Percentiles rank a stretch among this genome's conserved stretches.
These are phyloP conservation scores for Aciculosporium take DNA, from an alignment of 2,329 filamentous ascomycete genomes.

Conservation along the genomic window DNA sequence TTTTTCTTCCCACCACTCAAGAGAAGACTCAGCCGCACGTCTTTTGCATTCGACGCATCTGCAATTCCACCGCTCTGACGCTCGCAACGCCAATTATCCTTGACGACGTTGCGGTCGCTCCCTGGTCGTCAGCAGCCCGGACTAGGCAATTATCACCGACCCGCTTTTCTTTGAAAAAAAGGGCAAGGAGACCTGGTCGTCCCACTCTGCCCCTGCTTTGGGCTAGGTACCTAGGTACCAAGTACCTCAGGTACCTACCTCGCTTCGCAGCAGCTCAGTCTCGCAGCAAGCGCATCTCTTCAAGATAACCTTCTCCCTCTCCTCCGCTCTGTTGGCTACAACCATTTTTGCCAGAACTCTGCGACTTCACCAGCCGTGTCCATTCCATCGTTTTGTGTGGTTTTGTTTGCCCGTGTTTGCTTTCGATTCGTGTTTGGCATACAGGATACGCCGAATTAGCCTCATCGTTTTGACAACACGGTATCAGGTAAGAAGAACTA, in stretches of 20 bases:
- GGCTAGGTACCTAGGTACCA: slow-evolving; percentile 1
- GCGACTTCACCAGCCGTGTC: slow-evolving; percentile 1
- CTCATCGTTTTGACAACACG: neutral
- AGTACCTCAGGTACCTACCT: slow-evolving; percentile 1
- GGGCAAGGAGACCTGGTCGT: slow-evolving; percentile 4
- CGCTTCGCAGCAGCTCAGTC: neutral
- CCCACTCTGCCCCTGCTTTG: slow-evolving; percentile 1
- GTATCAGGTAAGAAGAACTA: slow-evolving; percentile 3
- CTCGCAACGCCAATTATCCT: neutral
- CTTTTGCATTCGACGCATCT: neutral
- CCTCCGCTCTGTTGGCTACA: neutral
- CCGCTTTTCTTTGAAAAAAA: slow-evolving; percentile 7
- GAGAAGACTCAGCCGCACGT: neutral
- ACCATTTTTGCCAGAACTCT: neutral
- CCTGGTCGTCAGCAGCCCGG: neutral
- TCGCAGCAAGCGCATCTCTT: neutral
- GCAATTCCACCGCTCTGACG: neutral
- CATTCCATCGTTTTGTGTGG: neutral
- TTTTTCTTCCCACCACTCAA: neutral
- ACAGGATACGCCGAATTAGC: neutral
- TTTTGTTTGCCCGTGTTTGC: neutral
- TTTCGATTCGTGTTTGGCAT: neutral
- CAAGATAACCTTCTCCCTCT: slow-evolving; percentile 1
- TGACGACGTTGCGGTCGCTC: slow-evolving; percentile 2
- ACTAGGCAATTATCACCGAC: slow-evolving; percentile 4